Base-by-base conservation (phyloP, 257 asterid species). In the Solanum appendiculatum region DNA sequence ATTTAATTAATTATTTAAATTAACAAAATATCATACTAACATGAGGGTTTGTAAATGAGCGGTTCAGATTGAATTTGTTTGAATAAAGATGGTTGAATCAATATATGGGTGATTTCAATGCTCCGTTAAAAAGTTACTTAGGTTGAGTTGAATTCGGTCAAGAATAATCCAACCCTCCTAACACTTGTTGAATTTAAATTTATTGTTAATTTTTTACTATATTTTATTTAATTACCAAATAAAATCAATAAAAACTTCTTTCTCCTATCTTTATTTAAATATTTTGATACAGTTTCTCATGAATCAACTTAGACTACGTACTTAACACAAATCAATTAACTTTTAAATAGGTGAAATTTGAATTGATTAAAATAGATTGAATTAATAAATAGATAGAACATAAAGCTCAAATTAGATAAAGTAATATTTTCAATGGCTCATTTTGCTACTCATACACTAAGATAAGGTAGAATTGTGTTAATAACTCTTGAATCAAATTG, bases 291-390 rank as follows among this genome's bases (percentile, higher is more conserved):
- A 68, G 0, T 29, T 68, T 2, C 3, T 68, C 5, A 15, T 68
- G 37, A 14, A 7, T 68, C 23, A 29, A 6, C 3, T 15, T 31
- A 7, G 0, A 31, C 13, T 3, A 33, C 13, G 15, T 69, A 31
- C 7, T 15, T 31, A 31, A 9, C 13, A 3, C 40, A 31, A 29
- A 69, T 69, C 1, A 31, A 31, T 18, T 8, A 16, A 16, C 1
- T 31, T 69, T 69, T 31, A 15, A 29, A 31, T 69, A 10, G 0
- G 1, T 3, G 0, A 16, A 69, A 16, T 2, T 31, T 31, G 3
- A 69, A 16, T 2, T 0, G 7, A 7, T 69, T 6, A 68, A 68
- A 6, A 31, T 15, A 13, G 12, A 1, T 9, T 14, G 23, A 66
- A 7, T 29, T 66, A 13, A 68, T 15, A 31, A 69, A 68, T 29